phyloP scores from a whole-genome alignment of 2,329 filamentous ascomycete genomes.

The Akanthomyces uredinophilus region DNA sequence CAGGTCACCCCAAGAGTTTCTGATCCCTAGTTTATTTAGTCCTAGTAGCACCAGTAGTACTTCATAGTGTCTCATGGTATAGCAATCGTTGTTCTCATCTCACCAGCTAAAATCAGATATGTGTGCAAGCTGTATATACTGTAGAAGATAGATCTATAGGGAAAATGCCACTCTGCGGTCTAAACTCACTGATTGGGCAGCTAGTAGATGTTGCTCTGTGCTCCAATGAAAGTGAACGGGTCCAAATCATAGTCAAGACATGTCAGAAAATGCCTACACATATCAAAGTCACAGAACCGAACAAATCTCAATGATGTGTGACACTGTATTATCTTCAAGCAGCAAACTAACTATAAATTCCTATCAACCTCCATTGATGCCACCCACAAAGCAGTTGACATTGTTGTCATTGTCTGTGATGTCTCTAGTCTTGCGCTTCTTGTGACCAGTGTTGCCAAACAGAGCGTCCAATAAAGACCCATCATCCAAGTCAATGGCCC shows the following conservation, averaged over 20 bases:
- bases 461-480: background rate
- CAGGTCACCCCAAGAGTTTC: background rate
- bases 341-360: background rate
- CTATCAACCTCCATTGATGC: background rate
- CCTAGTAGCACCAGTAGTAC: background rate
- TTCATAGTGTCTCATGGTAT: background rate
- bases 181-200: too few relatives aligned
- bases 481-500: background rate
- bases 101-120: too few relatives aligned
- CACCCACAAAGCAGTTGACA: background rate
- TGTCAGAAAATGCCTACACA: background rate
- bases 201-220: too few relatives aligned
- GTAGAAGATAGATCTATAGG: too few relatives aligned
- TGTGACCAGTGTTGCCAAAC: background rate
- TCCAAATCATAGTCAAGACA: background rate
- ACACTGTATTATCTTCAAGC: background rate
- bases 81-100: too few relatives aligned
- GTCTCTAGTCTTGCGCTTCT: background rate
- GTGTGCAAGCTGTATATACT: too few relatives aligned
- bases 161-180: too few relatives aligned
- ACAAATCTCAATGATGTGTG: background rate
- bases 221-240: background rate
- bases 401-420: background rate
- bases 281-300: background rate
- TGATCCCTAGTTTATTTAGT: background rate